Percentiles rank a stretch among this genome's conserved stretches.
These are phyloP conservation scores for Avena atlantica DNA, from an alignment of 176 grass and related monocot species.

Conservation along the genomic window DNA sequence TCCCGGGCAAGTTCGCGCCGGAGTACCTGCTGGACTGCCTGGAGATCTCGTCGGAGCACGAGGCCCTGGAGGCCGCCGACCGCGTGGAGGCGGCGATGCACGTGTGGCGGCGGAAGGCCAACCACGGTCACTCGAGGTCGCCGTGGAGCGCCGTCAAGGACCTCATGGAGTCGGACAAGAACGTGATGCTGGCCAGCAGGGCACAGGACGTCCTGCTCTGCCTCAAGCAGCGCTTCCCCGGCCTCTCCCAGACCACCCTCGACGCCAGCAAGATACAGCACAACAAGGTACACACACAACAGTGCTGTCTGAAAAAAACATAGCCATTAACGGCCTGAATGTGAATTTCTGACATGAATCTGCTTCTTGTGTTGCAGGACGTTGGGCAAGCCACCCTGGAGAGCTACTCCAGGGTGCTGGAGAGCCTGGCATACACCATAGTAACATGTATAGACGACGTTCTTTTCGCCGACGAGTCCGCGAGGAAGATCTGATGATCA, in stretches of 20 bases:
- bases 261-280: constrained; percentile 90
- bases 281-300: constrained; percentile 61
- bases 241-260: constrained; percentile 73
- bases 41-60: constrained; percentile 80
- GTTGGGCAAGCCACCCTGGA: constrained; percentile 83
- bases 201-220: constrained; percentile 67
- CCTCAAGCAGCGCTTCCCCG: constrained; percentile 74
- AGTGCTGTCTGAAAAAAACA: not conserved
- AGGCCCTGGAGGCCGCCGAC: constrained; percentile 67
- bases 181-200: constrained; percentile 72
- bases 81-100: constrained; percentile 84
- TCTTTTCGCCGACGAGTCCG: constrained; percentile 72
- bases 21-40: constrained; percentile 81
- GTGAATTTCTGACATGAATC: constrained; percentile 26
- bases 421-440: constrained; percentile 90
- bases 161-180: constrained; percentile 85
- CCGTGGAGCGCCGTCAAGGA: constrained; percentile 78
- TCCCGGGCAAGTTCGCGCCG: constrained; percentile 76
- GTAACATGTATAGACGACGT: constrained; percentile 82
- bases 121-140: constrained; percentile 48
- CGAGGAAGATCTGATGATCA: constrained; percentile 60
- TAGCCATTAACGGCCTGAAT: not conserved
- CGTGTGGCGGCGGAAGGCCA: constrained; percentile 77
- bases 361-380: constrained; percentile 52
- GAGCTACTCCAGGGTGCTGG: constrained; percentile 91